phyloP scores from a whole-genome alignment of 108 stramenopile species.

The Nannochloropsis gaditana region DNA sequence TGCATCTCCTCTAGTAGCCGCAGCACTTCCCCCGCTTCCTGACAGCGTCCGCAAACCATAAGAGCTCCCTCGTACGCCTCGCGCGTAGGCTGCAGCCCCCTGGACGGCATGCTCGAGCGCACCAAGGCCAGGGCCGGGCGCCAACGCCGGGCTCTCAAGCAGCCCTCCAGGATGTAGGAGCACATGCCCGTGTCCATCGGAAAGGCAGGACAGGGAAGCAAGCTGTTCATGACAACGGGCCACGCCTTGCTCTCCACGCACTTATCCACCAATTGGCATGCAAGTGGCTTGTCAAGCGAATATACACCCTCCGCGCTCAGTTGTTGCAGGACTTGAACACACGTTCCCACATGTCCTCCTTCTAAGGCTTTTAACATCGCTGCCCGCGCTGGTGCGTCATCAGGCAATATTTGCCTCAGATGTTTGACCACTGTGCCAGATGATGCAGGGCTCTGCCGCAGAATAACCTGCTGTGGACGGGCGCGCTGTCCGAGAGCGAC shows the following conservation, averaged over 20 bases:
- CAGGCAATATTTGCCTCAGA: background rate
- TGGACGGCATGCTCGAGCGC: background rate
- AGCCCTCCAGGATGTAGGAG: background rate
- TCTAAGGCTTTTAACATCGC: background rate
- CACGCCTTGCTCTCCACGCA: background rate
- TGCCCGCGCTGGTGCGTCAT: background rate
- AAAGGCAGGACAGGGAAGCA: background rate
- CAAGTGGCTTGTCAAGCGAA: background rate
- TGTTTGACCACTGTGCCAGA: too few relatives aligned
- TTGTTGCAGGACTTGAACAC: background rate
- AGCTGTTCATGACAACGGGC: background rate
- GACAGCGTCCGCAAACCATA: conserved; percentile 19
- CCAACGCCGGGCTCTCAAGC: background rate
- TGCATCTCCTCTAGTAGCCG: conserved; percentile 5
- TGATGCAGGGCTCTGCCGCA: too few relatives aligned
- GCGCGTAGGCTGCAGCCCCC: background rate
- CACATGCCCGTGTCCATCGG: background rate
- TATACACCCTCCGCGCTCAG: background rate
- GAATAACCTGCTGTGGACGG: too few relatives aligned
- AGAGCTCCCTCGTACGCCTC: background rate
- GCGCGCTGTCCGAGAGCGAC: too few relatives aligned
- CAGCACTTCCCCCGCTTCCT: background rate
- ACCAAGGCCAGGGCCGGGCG: background rate
- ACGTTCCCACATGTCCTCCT: background rate
- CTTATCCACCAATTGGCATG: background rate